These are phyloP conservation scores for Boletus subcaerulescens DNA, from an alignment of 768 basidiomycete genomes.

Conservation along the genomic window DNA sequence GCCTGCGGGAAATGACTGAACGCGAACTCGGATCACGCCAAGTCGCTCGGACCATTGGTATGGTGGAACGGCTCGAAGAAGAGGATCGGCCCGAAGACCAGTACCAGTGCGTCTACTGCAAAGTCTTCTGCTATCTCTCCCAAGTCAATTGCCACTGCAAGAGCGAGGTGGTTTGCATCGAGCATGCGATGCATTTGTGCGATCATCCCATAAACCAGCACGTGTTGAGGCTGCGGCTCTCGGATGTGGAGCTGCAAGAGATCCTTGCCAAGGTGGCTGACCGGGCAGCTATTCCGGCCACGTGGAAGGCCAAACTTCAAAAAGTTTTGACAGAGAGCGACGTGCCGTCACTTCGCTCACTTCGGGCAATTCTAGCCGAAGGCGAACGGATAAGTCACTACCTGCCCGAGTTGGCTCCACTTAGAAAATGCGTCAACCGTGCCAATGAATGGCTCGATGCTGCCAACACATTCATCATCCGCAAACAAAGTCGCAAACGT, in stretches of 20 bases:
- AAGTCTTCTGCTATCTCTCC: constrained; percentile 92
- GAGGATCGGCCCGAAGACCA: constrained; percentile 89
- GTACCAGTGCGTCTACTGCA: constrained; percentile 93
- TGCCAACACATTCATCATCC: constrained; percentile 72
- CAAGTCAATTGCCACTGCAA: constrained; percentile 85
- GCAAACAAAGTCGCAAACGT: constrained; percentile 80
- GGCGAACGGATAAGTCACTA: constrained; percentile 82
- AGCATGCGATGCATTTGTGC: constrained; percentile 80
- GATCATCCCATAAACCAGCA: constrained; percentile 54
- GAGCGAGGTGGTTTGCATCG: constrained; percentile 76
- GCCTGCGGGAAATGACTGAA: constrained; percentile 84
- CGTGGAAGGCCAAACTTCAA: constrained; percentile 73
- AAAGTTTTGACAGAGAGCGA: constrained; percentile 65
- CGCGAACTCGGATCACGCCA: constrained; percentile 73
- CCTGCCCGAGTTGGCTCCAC: constrained; percentile 64
- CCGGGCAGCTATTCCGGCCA: constrained; percentile 66
- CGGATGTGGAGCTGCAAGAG: constrained; percentile 72
- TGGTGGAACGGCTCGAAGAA: constrained; percentile 69
- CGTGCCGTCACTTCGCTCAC: constrained; percentile 69
- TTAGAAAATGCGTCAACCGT: constrained; percentile 75
- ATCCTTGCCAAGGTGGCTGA: constrained; percentile 63
- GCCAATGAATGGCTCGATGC: constrained; percentile 90
- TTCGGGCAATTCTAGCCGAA: constrained; percentile 82
- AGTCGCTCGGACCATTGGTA: constrained; percentile 53
- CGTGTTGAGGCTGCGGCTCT: constrained; percentile 74